Percentiles rank a stretch among this genome's conserved stretches.
Conservation (phyloP, 768 basidiomycete genomes). For the Clitopilus hobsonii region DNA sequence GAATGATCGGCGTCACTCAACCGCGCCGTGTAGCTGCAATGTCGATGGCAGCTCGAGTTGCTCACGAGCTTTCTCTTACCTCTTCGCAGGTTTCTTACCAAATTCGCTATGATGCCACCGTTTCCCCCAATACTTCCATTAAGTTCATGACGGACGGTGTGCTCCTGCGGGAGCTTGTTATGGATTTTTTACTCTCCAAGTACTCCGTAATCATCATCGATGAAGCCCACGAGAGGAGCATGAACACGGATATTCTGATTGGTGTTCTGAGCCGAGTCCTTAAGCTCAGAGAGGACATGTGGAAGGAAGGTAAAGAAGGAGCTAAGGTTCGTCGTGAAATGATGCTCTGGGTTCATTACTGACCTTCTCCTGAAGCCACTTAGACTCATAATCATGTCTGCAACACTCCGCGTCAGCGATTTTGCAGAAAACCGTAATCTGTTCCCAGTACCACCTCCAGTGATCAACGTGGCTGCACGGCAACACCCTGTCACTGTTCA, state of each 20-base stretch:
- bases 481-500: slow-evolving; percentile 96
- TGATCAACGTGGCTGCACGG: slow-evolving; percentile 84
- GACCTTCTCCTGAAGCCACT: slow-evolving; percentile 51
- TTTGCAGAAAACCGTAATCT: slow-evolving; percentile 83
- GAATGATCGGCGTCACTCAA: slow-evolving; percentile 97
- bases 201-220: slow-evolving; percentile 96
- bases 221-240: slow-evolving; percentile 96
- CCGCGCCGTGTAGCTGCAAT: slow-evolving; percentile 96
- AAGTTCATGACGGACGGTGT: slow-evolving; percentile 99
- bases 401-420: slow-evolving; percentile 90
- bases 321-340: slow-evolving; percentile 48
- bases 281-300: slow-evolving; percentile 83
- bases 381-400: slow-evolving; percentile 97
- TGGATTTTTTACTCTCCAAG: slow-evolving; percentile 88
- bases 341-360: slow-evolving; percentile 4
- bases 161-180: slow-evolving; percentile 84
- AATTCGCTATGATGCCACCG: slow-evolving; percentile 95
- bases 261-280: slow-evolving; percentile 95
- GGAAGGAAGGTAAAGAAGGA: slow-evolving; percentile 71
- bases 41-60: slow-evolving; percentile 92
- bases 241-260: slow-evolving; percentile 97
- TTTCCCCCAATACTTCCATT: slow-evolving; percentile 85
- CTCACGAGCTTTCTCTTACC: slow-evolving; percentile 85
- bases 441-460: slow-evolving; percentile 82
- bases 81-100: slow-evolving; percentile 88